Evolutionary conservation across 164 flowering plant species (phyloP).

Genomic region (Nymphaea thermarum): DNA sequence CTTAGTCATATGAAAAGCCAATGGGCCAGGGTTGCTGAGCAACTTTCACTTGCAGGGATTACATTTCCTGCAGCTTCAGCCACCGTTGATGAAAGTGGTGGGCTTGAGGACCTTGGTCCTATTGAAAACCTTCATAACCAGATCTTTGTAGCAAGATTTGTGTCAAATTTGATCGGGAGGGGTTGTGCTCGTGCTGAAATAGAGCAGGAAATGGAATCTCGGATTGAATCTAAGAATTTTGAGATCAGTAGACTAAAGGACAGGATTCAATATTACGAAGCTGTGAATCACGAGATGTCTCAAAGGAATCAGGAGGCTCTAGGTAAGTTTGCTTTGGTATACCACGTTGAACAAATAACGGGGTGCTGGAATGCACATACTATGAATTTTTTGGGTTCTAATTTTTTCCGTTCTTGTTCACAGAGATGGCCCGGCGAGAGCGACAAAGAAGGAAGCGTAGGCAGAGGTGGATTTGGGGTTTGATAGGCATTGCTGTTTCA

Average conservation of each 20-base stretch:
- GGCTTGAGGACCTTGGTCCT: slow-evolving; percentile 15
- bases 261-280: slow-evolving; percentile 68
- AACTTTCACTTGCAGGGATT: slow-evolving; percentile 44
- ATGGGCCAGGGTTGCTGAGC: slow-evolving; percentile 48
- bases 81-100: slow-evolving; percentile 16
- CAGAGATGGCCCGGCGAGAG: slow-evolving; percentile 49
- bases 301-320: slow-evolving; percentile 81
- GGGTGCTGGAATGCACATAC: background rate
- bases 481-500: slow-evolving; percentile 41
- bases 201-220: slow-evolving; percentile 62
- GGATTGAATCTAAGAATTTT: slow-evolving; percentile 55
- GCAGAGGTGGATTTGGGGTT: slow-evolving; percentile 77
- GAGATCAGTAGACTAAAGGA: slow-evolving; percentile 79
- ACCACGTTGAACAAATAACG: background rate
- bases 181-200: slow-evolving; percentile 65
- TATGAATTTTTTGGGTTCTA: background rate
- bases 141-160: slow-evolving; percentile 45
- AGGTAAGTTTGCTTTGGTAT: slow-evolving; percentile 29
- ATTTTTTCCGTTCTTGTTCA: background rate
- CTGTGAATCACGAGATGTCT: slow-evolving; percentile 83
- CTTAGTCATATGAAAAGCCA: slow-evolving; percentile 32
- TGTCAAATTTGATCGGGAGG: slow-evolving; percentile 61
- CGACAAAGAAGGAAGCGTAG: slow-evolving; percentile 51
- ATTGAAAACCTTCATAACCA: slow-evolving; percentile 47
- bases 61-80: slow-evolving; percentile 35